Evolutionary conservation across 306 rosid genomes (phyloP), one percentile per base, ranked within the genome.

Genomic region (Quercus gilva): DNA sequence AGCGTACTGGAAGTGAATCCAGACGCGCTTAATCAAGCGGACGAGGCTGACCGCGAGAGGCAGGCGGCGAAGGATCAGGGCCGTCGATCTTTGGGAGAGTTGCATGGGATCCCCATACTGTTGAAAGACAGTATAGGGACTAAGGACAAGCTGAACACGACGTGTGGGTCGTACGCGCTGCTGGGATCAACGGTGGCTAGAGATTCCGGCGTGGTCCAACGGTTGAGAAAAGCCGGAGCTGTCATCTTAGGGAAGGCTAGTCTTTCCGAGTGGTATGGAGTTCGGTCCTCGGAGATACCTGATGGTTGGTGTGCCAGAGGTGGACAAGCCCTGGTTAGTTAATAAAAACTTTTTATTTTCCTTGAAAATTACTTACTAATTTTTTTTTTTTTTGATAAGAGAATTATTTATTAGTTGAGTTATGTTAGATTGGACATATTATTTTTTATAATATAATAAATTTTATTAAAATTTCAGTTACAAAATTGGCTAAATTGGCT

Each of bases 1-100:
- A 80, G 89, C 69, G 91, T 93, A 29, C 84, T 91, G 75, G 96
- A 93, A 69, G 71, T 93, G 37, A 93, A 91, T 63, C 96, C 96
- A 0, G 94, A 88, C n/a, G 92, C 88, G 4, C 76, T 77, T 6
- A 81, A 74, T 75, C 90, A 89, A 60, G 97, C 92, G 61, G 91
- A 85, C 15, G 17, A 82, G 55, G 96, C 92, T 4, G 97, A 91
- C 65, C 64, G 65, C 0, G 82, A 88, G 83, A 85, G 96, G 65
- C 21, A 21, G 28, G 73, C 76, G 19, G 75, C 59, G 41, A 35
- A 35, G 0, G 35, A 26, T 6, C 49, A 31, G 28, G 55, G 75
- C 59, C 57, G 75, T 29, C 31, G 28, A n/a, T 25, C n/a, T n/a
- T 29, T 61, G 29, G 78, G 82, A 3, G 63, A 74, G 60, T 80